Evolutionary conservation across 2,329 filamentous ascomycete species (phyloP).

Genomic region (Cladorrhinum sp.): DNA sequence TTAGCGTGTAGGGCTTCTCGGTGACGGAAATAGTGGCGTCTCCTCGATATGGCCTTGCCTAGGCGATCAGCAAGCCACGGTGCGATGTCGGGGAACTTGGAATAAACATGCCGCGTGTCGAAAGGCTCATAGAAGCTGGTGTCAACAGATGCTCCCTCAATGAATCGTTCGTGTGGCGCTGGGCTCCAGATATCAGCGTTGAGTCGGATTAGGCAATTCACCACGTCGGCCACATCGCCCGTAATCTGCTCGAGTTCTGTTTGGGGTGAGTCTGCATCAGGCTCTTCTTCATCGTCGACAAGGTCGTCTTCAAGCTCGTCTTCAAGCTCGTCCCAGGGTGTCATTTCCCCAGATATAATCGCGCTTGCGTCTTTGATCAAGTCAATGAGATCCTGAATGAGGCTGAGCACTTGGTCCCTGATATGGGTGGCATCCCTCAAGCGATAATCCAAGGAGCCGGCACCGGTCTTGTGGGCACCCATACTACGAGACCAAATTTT

Average conservation of each 20-base stretch:
- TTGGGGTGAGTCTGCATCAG: neutral
- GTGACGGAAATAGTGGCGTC: conserved; percentile 6
- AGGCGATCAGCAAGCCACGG: neutral
- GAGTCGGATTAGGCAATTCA: neutral
- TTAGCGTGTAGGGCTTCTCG: neutral
- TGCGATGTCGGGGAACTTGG: neutral
- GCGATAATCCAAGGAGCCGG: conserved; percentile 2
- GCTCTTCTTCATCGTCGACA: neutral
- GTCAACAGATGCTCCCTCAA: neutral
- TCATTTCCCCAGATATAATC: conserved; percentile 1
- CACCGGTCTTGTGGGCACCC: conserved; percentile 1
- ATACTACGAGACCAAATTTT: conserved; percentile 4
- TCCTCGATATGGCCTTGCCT: conserved; percentile 1
- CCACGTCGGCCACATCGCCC: neutral
- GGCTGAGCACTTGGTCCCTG: neutral
- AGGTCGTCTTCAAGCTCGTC: conserved; percentile 12
- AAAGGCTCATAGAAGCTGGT: neutral
- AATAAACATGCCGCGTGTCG: neutral
- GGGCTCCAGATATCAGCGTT: neutral
- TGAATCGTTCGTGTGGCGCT: neutral
- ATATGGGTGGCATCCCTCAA: conserved; percentile 6
- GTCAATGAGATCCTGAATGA: neutral
- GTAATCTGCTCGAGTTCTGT: conserved; percentile 7
- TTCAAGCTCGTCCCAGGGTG: conserved; percentile 17
- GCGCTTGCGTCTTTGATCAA: neutral